Evolutionary conservation across 345 rosid genomes (phyloP), one percentile per base, ranked within the genome.

Genomic region (Carallia brachiata): DNA sequence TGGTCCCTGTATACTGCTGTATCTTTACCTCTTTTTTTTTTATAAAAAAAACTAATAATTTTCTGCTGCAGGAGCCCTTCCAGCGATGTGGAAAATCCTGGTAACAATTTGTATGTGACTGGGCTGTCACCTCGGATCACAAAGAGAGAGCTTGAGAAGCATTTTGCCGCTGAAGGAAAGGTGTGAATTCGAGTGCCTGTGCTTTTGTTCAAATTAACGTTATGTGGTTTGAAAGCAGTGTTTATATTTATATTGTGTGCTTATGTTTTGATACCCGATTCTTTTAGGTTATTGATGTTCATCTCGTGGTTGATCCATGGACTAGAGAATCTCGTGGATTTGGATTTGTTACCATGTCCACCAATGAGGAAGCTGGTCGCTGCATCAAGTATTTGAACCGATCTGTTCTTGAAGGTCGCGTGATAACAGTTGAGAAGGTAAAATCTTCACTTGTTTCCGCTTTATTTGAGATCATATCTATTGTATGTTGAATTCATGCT

Each of bases 371-470:
- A 76, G 98, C 97, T 74, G 81, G 86, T 36, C 85, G 90, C 2
- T 91, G 98, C 73, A 79, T 94, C 50, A 91, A 87, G 81, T 71
- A 87, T 78, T 70, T 94, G 65, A 83, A 94, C 68, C 90, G 83
- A 36, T 85, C 97, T 69, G 85, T 86, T 74, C 84, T 94, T 40
- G 89, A 84, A 69, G 97, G 96, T 8, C 93, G 97, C 1, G 86
- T 90, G 62, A 91, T 94, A 58, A 87, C 90, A 0, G 97, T 94
- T 56, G 99, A 94, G 87, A 94, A 84, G 97, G 99, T 91, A 88
- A 72, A 62, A 27, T 7, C 6, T 48, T 59, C 28, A 28, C 5
- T 60, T 50, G 12, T 56, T 58, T 61, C 27, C 19, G 48, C 18
- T 7, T 12, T 1, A 15, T 5, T 23, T 17, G 7, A 6, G 28